Evolutionary conservation across 1,284 basidiomycete genomes (phyloP), one percentile per base, ranked within the genome.

Genomic region (Pyrrhoderma lamaoense): DNA sequence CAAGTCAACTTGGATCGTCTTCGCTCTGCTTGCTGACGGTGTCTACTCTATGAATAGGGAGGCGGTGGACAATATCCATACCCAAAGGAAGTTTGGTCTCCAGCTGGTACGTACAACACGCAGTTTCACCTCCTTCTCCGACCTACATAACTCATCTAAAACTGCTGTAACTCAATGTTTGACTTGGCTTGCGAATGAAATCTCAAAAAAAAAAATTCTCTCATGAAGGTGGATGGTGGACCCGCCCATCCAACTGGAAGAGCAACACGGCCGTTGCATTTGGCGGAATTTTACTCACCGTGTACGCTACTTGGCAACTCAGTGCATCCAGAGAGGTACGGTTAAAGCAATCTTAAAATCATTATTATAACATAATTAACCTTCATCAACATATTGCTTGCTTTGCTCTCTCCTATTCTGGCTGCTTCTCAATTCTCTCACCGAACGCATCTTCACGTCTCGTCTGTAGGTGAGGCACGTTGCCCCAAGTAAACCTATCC

Each of bases 181-280:
- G n/a, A n/a, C n/a, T 40, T 16, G 38, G 21, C 38, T 16, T 40
- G 38, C 16, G 8, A n/a, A n/a, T 9, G 35, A 14, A 45, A 13
- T n/a, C n/a, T n/a, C 21, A 21, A 5, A 34, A 44, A 38, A 21
- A 39, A n/a, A n/a, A n/a, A n/a, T n/a, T n/a, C n/a, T n/a, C n/a
- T n/a, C 37, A 44, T 43, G 51, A 54, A 85, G 83, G 83, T 69
- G 83, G 82, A 58, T 86, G 83, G 82, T 86, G 83, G 82, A 75
- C 75, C 22, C 74, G 80, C 13, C 83, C 83, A 3, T 72, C 77
- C 11, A 85, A 85, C 62, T 86, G 83, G 82, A 77, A 75, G 46
- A 63, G 74, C 18, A 86, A 86, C 65, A 86, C 83, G 1, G 74
- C 74, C 0, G 72, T 86, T 40, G 71, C 75, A 1, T 74, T 76